Base-by-base conservation (phyloP, 768 basidiomycete species). In the Naematelia encephala region DNA sequence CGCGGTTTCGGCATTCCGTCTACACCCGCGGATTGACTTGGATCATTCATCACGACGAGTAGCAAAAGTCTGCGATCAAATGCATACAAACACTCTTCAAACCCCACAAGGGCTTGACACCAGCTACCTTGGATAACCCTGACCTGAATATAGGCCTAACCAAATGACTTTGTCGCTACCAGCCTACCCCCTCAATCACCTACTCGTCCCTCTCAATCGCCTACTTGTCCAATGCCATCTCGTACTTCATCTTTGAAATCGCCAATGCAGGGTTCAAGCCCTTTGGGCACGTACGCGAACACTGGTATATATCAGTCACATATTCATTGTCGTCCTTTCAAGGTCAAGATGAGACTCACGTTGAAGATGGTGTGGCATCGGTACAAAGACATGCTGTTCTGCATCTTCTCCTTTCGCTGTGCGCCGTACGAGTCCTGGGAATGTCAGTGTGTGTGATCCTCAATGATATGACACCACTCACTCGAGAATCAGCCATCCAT, bases 331-430 rank as follows among this genome's bases (percentile, higher is more conserved):
- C 39, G 19, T 19, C 28, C 59, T 28, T 16, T 34, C 47, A 10
- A 26, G 8, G 30, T 34, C 51, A 22, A 56, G 44, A n/a, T n/a
- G 23, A 51, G 52, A 64, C 68, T 66, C 57, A 88, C 91, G 80
- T 96, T 96, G 82, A 97, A 96, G 80, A 96, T 97, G 50, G 94
- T 97, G 80, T 97, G 94, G 82, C 94, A 98, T 59, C 94, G 85
- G 81, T 96, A 99, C 77, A 99, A 79, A 74, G 90, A 92, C 83
- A 98, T 82, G 72, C 91, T 87, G 79, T 99, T 99, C 80, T 97
- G 90, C 66, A 99, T 82, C 71, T 86, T 86, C 75, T 92, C 91
- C 82, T 87, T 91, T 60, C 94, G 84, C 73, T 91, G 82, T 1
- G 85, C 83, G 11, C 82, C 83, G 73, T 89, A 83, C 21, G 85